Base-by-base conservation (phyloP, 176 grass and related monocot genomes). In the Chrysopogon serrulatus region DNA sequence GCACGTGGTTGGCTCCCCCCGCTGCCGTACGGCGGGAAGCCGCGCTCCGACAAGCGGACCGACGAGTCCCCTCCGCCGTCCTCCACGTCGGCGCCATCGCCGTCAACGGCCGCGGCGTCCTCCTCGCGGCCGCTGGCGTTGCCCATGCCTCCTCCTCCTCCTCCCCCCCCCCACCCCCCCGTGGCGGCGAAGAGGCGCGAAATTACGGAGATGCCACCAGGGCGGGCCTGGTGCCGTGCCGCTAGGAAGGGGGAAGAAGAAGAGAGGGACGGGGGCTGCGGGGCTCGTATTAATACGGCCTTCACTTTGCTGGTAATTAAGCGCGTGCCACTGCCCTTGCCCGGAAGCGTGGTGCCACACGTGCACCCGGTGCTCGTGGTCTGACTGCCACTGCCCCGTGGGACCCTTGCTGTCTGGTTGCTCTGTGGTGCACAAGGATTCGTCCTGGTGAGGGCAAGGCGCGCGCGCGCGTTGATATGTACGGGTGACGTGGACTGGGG, bases 61-160 rank as follows among this genome's bases (percentile, higher is more conserved):
- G 79, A 95, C 17, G 74, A 88, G 65, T 95, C 86, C 30, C 86
- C 91, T 51, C 79, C 90, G 10, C 78, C 78, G 39, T 91, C 86
- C 61, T 87, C 87, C 21, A 77, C 88, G 54, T 89, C 89, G 35
- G 79, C 89, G 19, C 65, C 90, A 14, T 90, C 95, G 17, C 73
- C 88, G 8, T 88, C 84, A 36, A 60, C 62, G 24, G 68, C 92
- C 8, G 76, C 82, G 32, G 85, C 85, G 68, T 86, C 71, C 83
- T 91, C 93, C 68, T 94, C 93, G 82, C 90, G 89, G 36, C 86
- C 97, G 84, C 81, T 96, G 26, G 79, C 88, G 91, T 99, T 99
- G 49, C 97, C 97, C 97, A 99, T 99, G 85, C 39, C 44, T 60
- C 78, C 75, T 39, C 84, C 54, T 32, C 60, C 64, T 26, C 28